Conservation (phyloP, 768 basidiomycete genomes). For the Phanerochaete sordida region DNA sequence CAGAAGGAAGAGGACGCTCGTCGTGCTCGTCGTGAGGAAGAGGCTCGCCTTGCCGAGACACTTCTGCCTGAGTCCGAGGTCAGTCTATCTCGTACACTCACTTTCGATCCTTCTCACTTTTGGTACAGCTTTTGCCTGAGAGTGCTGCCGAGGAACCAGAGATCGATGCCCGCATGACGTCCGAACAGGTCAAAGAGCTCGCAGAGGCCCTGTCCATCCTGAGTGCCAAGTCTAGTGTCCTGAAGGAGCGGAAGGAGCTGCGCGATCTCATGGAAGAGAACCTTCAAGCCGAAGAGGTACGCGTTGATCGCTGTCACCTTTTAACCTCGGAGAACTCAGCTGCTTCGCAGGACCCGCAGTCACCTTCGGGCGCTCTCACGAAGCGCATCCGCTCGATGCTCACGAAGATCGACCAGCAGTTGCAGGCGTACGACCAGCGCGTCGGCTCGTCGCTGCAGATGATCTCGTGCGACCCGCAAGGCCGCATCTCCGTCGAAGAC, state of each 20-base stretch:
- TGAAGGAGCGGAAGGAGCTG: constrained; percentile 94
- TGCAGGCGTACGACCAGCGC: constrained; percentile 87
- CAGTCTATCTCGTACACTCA: constrained; percentile 14
- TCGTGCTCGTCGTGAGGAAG: constrained; percentile 73
- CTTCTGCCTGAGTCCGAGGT: constrained; percentile 90
- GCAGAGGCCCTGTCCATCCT: constrained; percentile 87
- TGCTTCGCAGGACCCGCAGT: constrained; percentile 64
- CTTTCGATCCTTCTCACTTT: neutral
- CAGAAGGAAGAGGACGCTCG: constrained; percentile 93
- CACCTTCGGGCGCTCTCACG: constrained; percentile 82
- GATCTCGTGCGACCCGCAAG: constrained; percentile 82
- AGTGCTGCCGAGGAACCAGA: constrained; percentile 46
- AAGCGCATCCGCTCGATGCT: constrained; percentile 96
- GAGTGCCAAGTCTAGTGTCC: constrained; percentile 89
- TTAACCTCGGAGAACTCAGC: constrained; percentile 1
- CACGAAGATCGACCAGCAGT: constrained; percentile 89
- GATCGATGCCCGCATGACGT: constrained; percentile 86
- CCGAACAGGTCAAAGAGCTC: constrained; percentile 92
- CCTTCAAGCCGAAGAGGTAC: constrained; percentile 80
- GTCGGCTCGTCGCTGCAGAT: constrained; percentile 83
- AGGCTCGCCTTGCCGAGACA: constrained; percentile 74
- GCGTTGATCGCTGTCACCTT: constrained; percentile 1
- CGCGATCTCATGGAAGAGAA: constrained; percentile 93
- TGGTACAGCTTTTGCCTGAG: constrained; percentile 59
- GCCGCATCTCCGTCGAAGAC: constrained; percentile 86